Percentiles rank a stretch among this genome's conserved stretches.
phyloP scores from a whole-genome alignment of 139 green algal genomes.

The Closterium sp. region DNA sequence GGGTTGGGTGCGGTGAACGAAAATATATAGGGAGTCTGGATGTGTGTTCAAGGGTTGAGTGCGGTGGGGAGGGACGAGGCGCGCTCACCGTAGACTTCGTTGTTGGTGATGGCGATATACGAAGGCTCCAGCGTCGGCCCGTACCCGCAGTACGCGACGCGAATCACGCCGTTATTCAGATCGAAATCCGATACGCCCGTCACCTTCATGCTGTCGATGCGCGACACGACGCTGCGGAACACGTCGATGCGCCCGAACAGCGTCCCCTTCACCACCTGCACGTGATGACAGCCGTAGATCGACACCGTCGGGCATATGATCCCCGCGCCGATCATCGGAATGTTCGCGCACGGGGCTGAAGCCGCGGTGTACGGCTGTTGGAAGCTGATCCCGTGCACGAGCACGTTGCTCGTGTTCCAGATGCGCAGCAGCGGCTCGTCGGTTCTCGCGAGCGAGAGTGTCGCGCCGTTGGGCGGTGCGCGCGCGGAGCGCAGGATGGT shows the following conservation, averaged over 20 bases:
- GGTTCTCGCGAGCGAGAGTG: background rate
- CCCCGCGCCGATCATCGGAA: background rate
- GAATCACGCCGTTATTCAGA: background rate
- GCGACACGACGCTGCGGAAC: background rate
- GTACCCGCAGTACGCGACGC: too few species aligned
- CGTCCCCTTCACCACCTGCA: constrained; percentile 1
- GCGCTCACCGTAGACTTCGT: too few species aligned
- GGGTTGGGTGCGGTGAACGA: too few species aligned
- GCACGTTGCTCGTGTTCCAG: background rate
- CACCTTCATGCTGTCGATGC: background rate
- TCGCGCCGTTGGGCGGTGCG: background rate
- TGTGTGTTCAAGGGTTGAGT: too few species aligned
- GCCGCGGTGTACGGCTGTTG: background rate
- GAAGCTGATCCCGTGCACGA: background rate
- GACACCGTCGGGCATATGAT: background rate
- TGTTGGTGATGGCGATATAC: too few species aligned
- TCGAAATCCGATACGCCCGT: background rate
- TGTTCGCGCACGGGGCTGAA: background rate
- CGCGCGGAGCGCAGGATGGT: constrained; percentile 9
- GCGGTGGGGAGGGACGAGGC: too few species aligned
- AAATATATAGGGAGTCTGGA: too few species aligned
- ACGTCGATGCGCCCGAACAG: background rate
- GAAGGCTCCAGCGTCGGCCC: too few species aligned
- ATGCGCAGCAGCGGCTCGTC: background rate
- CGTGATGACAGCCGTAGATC: background rate